phyloP scores from a whole-genome alignment of 768 basidiomycete genomes.

The Leccinum rimulosum region DNA sequence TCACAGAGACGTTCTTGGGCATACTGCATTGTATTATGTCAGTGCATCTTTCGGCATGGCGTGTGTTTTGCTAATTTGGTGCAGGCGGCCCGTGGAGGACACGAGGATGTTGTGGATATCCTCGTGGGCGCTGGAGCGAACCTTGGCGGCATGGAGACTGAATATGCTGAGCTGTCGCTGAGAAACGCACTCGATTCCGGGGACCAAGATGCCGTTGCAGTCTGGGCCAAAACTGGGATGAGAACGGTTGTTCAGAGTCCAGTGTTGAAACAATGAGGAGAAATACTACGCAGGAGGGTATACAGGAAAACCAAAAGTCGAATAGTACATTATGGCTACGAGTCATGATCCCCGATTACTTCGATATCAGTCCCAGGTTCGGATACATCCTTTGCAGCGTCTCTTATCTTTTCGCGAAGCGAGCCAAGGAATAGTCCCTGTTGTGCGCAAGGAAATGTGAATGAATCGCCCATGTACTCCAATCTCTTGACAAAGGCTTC shows the following conservation, averaged over 20 bases:
- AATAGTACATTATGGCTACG: conserved; percentile 2
- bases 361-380: conserved; percentile 27
- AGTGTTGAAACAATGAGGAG: not conserved
- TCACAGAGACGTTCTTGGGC: conserved; percentile 73
- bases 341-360: conserved; percentile 20
- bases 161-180: conserved; percentile 52
- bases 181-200: conserved; percentile 37
- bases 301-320: conserved; percentile 7
- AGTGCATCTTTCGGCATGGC: conserved; percentile 19
- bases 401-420: conserved; percentile 49
- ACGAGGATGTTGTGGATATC: conserved; percentile 56
- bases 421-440: conserved; percentile 65
- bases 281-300: conserved; percentile 16
- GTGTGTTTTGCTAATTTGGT: conserved; percentile 2
- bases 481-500: conserved; percentile 55
- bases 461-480: conserved; percentile 58
- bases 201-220: conserved; percentile 42
- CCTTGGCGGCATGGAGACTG: conserved; percentile 63
- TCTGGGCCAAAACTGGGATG: conserved; percentile 59
- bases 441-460: conserved; percentile 69
- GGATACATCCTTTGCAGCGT: conserved; percentile 28
- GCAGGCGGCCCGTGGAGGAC: conserved; percentile 75
- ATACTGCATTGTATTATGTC: conserved; percentile 83
- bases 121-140: conserved; percentile 74
- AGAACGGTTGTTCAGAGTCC: not conserved